Evolutionary conservation across 2,329 filamentous ascomycete genomes (phyloP), one percentile per base, ranked within the genome.

Genomic region (Whalleya microplaca): DNA sequence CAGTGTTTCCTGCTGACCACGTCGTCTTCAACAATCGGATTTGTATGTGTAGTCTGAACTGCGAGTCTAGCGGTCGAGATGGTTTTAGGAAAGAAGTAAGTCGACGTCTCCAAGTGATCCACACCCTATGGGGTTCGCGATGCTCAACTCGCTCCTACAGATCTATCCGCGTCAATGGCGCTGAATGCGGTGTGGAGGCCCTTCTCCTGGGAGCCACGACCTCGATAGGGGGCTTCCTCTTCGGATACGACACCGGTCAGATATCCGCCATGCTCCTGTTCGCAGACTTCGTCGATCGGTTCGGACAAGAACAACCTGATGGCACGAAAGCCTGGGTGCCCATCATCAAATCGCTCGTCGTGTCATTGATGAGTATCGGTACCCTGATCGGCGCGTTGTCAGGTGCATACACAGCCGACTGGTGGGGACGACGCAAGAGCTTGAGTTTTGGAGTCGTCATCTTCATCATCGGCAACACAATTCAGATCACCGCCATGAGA

Each of bases 201-300:
- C 60, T 79, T 56, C 49, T 79, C 23, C 64, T 85, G 23, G 82
- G 81, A 44, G 71, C 78, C 32, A 75, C 80, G 42, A 84, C 83
- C 43, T 82, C 80, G 44, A 79, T 87, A 41, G 84, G 84, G 58
- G 84, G 83, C 46, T 84, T 85, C 69, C 78, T 87, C 58, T 86
- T 86, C 68, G 85, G 84, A 46, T 86, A 86, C 63, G 84, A 87
- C 62, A 87, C 83, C 9, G 84, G 83, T 61, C 82, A 85, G 65
- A 84, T 85, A 50, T 83, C 81, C 6, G 75, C 73, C 41, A 77
- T 82, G 66, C 71, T 81, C 9, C 69, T 79, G 18, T 82, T 82
- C 66, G 55, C 68, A 9, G 82, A 87, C 69, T 87, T 84, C 67
- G 75, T 77, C 23, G 50, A 76, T n/a, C 80, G 84, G 9, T 88